Evolutionary conservation across 805 yeast species (phyloP).

Genomic region (Ogataea methanolica): DNA sequence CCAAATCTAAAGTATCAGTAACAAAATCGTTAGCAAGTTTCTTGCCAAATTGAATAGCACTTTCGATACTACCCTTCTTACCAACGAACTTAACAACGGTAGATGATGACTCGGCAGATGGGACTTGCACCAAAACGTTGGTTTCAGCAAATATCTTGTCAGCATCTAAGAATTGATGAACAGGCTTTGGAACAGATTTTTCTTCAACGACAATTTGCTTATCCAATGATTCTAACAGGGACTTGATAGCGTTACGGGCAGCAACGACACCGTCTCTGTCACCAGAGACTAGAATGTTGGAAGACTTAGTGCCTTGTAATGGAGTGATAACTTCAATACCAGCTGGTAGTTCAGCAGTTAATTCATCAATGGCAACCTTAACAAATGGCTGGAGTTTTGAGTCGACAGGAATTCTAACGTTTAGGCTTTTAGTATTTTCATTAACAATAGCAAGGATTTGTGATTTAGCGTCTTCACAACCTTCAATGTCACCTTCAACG

Average conservation of each 20-base stretch:
- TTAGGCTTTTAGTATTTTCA: conserved; percentile 61
- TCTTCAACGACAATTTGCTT: conserved; percentile 45
- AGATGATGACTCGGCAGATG: conserved; percentile 37
- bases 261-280: conserved; percentile 59
- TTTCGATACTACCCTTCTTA: conserved; percentile 45
- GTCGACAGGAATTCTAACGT: conserved; percentile 44
- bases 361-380: conserved; percentile 26
- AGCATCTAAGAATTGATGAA: conserved; percentile 66
- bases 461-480: conserved; percentile 68
- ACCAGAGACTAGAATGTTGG: conserved; percentile 56
- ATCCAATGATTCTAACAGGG: conserved; percentile 40
- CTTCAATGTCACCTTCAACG: conserved; percentile 80
- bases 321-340: conserved; percentile 29
- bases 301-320: conserved; percentile 32
- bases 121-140: conserved; percentile 54
- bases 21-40: conserved; percentile 52
- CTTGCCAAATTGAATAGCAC: conserved; percentile 63
- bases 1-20: conserved; percentile 71
- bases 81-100: conserved; percentile 60
- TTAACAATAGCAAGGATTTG: conserved; percentile 69
- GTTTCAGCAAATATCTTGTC: conserved; percentile 47
- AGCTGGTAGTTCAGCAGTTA: conserved; percentile 13
- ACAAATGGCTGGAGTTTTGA: conserved; percentile 42
- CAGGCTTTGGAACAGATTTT: conserved; percentile 59
- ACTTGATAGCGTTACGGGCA: conserved; percentile 49